phyloP scores from a whole-genome alignment of 441 rosid genomes.

The Viola pubescens region DNA sequence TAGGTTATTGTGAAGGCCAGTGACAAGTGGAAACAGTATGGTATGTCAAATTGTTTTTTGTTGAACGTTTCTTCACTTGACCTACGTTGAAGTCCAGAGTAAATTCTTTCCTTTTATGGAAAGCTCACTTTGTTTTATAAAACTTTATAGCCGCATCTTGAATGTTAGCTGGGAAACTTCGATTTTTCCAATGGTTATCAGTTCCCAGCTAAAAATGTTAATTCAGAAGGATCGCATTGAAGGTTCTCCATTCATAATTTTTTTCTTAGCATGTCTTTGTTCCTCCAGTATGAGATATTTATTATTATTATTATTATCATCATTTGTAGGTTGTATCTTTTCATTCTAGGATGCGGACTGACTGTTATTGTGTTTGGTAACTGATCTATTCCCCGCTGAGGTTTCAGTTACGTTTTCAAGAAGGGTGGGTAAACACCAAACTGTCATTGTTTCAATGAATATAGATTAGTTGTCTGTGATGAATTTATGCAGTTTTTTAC shows the following conservation, averaged over 20 bases:
- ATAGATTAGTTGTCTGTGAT: no score
- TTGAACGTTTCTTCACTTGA: constrained; percentile 1
- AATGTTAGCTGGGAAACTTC: neutral
- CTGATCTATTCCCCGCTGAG: no score
- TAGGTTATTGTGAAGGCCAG: constrained; percentile 53
- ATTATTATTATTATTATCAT: no score
- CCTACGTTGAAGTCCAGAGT: neutral
- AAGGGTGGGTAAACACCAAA: no score
- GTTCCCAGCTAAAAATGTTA: neutral
- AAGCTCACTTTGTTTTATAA: constrained; percentile 10
- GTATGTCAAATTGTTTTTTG: constrained; percentile 2
- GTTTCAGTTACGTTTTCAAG: no score
- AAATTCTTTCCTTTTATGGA: neutral
- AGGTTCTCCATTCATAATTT: neutral
- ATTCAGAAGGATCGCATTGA: neutral
- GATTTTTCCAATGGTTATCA: neutral
- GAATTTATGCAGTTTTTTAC: no score
- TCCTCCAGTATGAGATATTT: no score
- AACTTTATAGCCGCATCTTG: constrained; percentile 5
- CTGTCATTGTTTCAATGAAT: no score
- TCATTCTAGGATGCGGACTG: no score
- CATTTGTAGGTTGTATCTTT: no score
- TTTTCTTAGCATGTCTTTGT: neutral
- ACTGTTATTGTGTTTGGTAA: no score
- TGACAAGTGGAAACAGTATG: constrained; percentile 2